Conservation (phyloP, 2,329 filamentous ascomycete genomes). For the Colletotrichum gloeosporioides region DNA sequence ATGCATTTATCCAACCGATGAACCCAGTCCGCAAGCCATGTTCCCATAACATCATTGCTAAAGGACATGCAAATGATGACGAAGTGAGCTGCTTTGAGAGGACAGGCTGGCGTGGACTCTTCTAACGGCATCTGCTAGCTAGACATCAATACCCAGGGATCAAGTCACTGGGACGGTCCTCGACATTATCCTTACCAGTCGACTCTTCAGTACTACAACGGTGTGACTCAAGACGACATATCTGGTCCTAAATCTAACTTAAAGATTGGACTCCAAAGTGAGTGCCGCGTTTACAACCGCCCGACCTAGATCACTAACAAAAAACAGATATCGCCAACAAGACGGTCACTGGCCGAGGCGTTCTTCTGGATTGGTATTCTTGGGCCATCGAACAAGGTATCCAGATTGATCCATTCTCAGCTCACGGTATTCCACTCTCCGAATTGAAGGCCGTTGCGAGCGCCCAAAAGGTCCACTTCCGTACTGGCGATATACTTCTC, state of each 20-base stretch:
- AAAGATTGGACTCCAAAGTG: slow-evolving; percentile 10
- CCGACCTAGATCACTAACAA: not conserved
- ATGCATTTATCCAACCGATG: slow-evolving; percentile 10
- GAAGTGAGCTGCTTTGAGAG: slow-evolving; percentile 2
- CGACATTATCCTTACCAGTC: slow-evolving; percentile 17
- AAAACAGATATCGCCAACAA: not conserved
- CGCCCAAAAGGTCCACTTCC: not conserved
- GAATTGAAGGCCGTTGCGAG: not conserved
- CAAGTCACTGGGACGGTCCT: slow-evolving; percentile 19
- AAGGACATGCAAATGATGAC: slow-evolving; percentile 26
- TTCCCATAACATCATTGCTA: slow-evolving; percentile 22
- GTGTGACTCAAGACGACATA: slow-evolving; percentile 2
- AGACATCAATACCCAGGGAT: slow-evolving; percentile 16
- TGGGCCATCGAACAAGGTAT: not conserved
- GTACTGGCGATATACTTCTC: slow-evolving; percentile 32
- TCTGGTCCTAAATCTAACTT: not conserved
- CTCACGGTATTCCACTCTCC: not conserved
- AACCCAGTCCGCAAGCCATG: slow-evolving; percentile 24
- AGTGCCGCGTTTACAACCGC: not conserved
- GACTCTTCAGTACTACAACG: slow-evolving; percentile 17
- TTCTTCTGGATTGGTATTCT: not conserved
- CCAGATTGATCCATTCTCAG: not conserved
- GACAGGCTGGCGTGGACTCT: not conserved
- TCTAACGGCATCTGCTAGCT: not conserved
- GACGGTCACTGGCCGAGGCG: not conserved